A percentile compares a stretch with the other conserved stretches of the same genome.
Conservation (phyloP, 2,329 filamentous ascomycete species). For the Ophidiomyces ophidiicola region DNA sequence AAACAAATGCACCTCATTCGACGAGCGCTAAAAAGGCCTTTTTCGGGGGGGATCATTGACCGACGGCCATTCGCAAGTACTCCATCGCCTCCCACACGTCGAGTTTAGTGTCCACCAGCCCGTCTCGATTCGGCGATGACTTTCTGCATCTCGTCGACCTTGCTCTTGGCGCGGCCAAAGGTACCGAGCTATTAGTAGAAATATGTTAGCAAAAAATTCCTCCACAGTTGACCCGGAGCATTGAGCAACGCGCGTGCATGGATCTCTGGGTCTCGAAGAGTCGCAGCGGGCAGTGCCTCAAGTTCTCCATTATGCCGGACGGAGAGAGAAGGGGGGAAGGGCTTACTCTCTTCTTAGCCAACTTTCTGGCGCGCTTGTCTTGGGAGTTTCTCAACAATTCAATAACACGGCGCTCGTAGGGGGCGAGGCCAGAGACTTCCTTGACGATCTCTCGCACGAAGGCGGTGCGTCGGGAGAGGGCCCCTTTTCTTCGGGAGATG, state of each 20-base stretch:
- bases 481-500: slow-evolving; percentile 80
- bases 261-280: neutral
- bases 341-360: slow-evolving; percentile 96
- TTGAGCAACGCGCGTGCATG: neutral
- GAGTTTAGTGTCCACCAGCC: slow-evolving; percentile 50
- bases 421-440: slow-evolving; percentile 90
- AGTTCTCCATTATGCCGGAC: neutral
- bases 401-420: slow-evolving; percentile 97
- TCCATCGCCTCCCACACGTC: neutral
- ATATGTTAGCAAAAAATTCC: slow-evolving; percentile 1
- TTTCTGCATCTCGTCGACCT: slow-evolving; percentile 97
- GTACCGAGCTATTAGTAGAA: slow-evolving; percentile 65
- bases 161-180: slow-evolving; percentile 96
- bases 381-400: slow-evolving; percentile 98
- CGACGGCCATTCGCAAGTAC: slow-evolving; percentile 1
- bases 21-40: slow-evolving; percentile 1
- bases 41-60: neutral
- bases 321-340: slow-evolving; percentile 9
- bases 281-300: neutral
- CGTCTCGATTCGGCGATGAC: slow-evolving; percentile 94
- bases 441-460: slow-evolving; percentile 97
- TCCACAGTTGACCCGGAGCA: too few species aligned
- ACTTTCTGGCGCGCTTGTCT: slow-evolving; percentile 98
- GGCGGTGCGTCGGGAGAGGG: slow-evolving; percentile 89
- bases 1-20: neutral